These are phyloP conservation scores for Phytophthora pseudosyringae DNA, from an alignment of 352 stramenopile genomes.

Conservation along the genomic window DNA sequence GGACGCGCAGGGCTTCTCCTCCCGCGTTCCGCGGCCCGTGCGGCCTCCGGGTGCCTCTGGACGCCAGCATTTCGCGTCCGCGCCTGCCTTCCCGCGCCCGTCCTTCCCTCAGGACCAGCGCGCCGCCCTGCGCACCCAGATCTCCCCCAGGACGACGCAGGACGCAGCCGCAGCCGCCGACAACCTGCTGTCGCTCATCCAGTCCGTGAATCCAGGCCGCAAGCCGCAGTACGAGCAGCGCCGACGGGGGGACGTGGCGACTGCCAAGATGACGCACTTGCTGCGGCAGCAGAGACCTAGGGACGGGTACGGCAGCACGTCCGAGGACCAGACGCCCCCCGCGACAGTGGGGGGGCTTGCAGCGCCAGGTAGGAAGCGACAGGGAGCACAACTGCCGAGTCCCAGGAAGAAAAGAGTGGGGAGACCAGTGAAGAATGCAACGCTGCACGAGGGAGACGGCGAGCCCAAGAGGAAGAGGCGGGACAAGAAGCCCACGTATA, in stretches of 20 bases:
- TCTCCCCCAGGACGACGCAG: constrained; percentile 11
- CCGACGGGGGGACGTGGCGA: neutral
- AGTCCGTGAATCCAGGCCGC: constrained; percentile 11
- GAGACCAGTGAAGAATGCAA: constrained; percentile 9
- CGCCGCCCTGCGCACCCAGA: neutral
- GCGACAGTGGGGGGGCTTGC: neutral
- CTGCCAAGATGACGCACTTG: neutral
- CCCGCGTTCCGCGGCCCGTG: neutral
- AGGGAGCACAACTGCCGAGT: constrained; percentile 5
- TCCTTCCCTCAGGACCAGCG: constrained; percentile 32
- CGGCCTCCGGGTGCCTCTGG: constrained; percentile 1
- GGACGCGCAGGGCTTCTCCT: neutral
- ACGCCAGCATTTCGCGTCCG: neutral
- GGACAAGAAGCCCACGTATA: constrained; percentile 50
- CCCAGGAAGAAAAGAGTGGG: constrained; percentile 16
- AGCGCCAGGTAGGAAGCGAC: constrained; percentile 14
- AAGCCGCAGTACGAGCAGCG: constrained; percentile 10
- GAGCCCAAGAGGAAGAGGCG: constrained; percentile 22
- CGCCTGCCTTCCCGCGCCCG: constrained; percentile 25
- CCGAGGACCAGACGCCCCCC: constrained; percentile 17
- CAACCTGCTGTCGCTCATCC: constrained; percentile 44
- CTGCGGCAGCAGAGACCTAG: neutral
- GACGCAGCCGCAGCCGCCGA: constrained; percentile 25
- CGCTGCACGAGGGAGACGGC: constrained; percentile 8
- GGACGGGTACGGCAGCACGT: constrained; percentile 20